Evolutionary conservation across 2,329 filamentous ascomycete genomes (phyloP).

Genomic region (Xylariaceae sp.): DNA sequence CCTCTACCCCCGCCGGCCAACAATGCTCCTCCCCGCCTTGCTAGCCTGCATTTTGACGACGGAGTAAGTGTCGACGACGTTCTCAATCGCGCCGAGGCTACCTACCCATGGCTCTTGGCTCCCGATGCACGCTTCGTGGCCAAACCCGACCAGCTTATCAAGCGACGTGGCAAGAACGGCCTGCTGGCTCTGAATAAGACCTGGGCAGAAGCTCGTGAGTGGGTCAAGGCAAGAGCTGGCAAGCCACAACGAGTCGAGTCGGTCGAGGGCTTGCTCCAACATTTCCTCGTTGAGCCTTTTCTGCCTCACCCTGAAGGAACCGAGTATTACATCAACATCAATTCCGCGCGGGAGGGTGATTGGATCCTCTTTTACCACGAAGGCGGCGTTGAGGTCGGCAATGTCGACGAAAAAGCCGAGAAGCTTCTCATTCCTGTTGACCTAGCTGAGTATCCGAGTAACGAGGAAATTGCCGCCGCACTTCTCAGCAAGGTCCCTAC

Average conservation of each 20-base stretch:
- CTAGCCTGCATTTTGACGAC: no score
- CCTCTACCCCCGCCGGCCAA: no score
- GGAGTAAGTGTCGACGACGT: conserved; percentile 78
- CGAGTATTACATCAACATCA: conserved; percentile 99
- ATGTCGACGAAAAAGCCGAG: conserved; percentile 98
- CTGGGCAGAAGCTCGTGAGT: conserved; percentile 90
- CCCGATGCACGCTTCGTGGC: conserved; percentile 89
- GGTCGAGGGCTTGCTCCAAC: conserved; percentile 82
- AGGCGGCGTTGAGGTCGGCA: conserved; percentile 98
- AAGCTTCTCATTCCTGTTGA: conserved; percentile 98
- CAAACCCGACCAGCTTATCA: conserved; percentile 99
- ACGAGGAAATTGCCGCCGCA: conserved; percentile 83
- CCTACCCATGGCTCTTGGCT: conserved; percentile 93
- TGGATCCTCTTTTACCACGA: no score
- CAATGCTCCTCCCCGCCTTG: no score
- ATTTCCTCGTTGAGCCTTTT: conserved; percentile 98
- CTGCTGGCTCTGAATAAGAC: conserved; percentile 95
- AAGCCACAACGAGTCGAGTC: conserved; percentile 94
- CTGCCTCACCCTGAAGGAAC: conserved; percentile 93
- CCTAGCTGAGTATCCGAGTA: conserved; percentile 90
- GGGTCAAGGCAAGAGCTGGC: conserved; percentile 89
- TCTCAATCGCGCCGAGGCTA: conserved; percentile 93
- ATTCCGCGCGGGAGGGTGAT: conserved; percentile 99
- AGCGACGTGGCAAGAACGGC: conserved; percentile 98
- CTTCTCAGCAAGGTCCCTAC: conserved; percentile 93